These are phyloP conservation scores for Sarocladium brachiariae DNA, from an alignment of 2,329 filamentous ascomycete species.

Conservation along the genomic window DNA sequence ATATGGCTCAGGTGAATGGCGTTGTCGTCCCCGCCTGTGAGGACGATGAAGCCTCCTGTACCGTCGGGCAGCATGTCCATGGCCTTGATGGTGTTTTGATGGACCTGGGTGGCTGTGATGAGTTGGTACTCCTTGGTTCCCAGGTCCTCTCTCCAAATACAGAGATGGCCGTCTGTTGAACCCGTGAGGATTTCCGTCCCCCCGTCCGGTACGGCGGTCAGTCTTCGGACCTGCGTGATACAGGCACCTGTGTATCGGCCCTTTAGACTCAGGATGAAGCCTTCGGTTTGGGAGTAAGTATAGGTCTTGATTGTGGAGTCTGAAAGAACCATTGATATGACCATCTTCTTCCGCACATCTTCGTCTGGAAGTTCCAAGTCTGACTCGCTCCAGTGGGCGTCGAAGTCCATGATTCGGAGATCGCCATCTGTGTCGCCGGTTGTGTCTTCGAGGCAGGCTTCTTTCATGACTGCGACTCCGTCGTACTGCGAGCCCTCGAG, in stretches of 20 bases:
- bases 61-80: conserved; percentile 39
- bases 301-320: conserved; percentile 71
- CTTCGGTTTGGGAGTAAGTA: conserved; percentile 31
- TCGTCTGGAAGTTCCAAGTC: too few species aligned
- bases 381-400: conserved; percentile 41
- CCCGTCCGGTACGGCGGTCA: conserved; percentile 22
- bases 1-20: conserved; percentile 49
- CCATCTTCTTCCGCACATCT: conserved; percentile 28
- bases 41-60: conserved; percentile 35
- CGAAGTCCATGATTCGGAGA: conserved; percentile 75
- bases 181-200: conserved; percentile 52
- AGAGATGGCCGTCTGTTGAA: conserved; percentile 74
- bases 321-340: conserved; percentile 70
- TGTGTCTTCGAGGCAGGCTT: conserved; percentile 46
- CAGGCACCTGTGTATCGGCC: conserved; percentile 66
- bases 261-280: conserved; percentile 43
- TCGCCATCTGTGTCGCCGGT: conserved; percentile 46
- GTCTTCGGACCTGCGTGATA: conserved; percentile 57
- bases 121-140: conserved; percentile 14
- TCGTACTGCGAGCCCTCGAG: conserved; percentile 41
- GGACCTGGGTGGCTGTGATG: conserved; percentile 41
- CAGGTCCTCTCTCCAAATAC: conserved; percentile 41
- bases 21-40: conserved; percentile 87
- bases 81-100: conserved; percentile 76
- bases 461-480: conserved; percentile 49